Conservation (phyloP, 2,329 filamentous ascomycete genomes). For the Stachybotrys echinatus region DNA sequence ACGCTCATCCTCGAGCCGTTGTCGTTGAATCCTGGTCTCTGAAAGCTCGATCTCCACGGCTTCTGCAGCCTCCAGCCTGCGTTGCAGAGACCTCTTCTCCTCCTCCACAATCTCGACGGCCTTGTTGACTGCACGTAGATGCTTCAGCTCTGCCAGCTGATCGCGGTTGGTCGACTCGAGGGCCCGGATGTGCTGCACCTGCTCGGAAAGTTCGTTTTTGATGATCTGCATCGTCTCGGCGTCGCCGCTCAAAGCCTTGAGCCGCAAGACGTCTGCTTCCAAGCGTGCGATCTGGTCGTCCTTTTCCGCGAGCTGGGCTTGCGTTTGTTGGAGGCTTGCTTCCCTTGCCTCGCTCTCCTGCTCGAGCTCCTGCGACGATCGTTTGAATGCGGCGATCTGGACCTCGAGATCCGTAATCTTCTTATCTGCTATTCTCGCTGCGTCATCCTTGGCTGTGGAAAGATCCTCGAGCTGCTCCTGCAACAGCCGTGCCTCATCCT, state of each 20-base stretch:
- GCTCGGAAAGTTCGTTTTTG: constrained; percentile 82
- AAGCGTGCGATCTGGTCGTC: constrained; percentile 68
- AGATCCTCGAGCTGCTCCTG: constrained; percentile 80
- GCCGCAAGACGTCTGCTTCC: constrained; percentile 75
- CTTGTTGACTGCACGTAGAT: constrained; percentile 74
- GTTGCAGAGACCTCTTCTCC: constrained; percentile 80
- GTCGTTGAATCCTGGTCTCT: constrained; percentile 76
- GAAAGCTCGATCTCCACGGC: constrained; percentile 69
- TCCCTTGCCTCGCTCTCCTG: constrained; percentile 53
- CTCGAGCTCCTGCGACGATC: constrained; percentile 51
- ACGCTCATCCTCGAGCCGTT: constrained; percentile 83
- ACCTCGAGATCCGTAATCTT: constrained; percentile 50
- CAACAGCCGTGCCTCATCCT: constrained; percentile 68
- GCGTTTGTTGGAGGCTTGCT: constrained; percentile 50
- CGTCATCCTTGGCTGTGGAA: constrained; percentile 59
- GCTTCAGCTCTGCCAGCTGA: constrained; percentile 72
- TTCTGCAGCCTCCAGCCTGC: constrained; percentile 70
- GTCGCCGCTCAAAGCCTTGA: constrained; percentile 85
- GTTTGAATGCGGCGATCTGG: constrained; percentile 40
- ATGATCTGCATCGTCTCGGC: constrained; percentile 80
- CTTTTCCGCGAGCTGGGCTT: constrained; percentile 62
- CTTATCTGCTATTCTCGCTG: constrained; percentile 55
- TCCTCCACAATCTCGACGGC: constrained; percentile 94
- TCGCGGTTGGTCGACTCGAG: constrained; percentile 78
- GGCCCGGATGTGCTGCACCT: constrained; percentile 83